Conservation (phyloP, 495 filamentous ascomycete genomes). For the Aspergillus incahuasiensis region DNA sequence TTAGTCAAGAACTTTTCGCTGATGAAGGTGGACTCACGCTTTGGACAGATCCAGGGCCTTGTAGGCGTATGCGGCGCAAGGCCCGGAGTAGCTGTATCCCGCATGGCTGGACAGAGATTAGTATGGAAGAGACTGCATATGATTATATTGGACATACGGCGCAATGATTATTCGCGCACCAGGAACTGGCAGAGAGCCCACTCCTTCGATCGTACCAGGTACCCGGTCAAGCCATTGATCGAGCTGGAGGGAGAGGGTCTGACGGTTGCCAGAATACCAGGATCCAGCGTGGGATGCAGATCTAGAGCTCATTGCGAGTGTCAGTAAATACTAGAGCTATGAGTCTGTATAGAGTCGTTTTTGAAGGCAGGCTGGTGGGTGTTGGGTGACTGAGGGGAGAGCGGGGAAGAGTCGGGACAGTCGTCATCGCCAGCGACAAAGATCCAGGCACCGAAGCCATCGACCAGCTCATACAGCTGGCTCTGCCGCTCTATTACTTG, state of each 20-base stretch:
- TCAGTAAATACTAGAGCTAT: not conserved
- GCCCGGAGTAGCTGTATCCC: slow-evolving; percentile 91
- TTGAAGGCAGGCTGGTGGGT: not conserved
- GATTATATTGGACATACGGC: slow-evolving; percentile 62
- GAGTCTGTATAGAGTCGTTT: not conserved
- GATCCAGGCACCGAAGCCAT: not conserved
- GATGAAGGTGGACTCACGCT: slow-evolving; percentile 46
- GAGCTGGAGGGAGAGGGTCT: slow-evolving; percentile 63
- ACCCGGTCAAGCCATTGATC: slow-evolving; percentile 76
- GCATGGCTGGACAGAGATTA: slow-evolving; percentile 64
- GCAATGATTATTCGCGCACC: slow-evolving; percentile 90
- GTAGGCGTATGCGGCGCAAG: slow-evolving; percentile 93
- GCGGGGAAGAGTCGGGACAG: slow-evolving; percentile 19
- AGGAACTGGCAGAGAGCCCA: slow-evolving; percentile 59
- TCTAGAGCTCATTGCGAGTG: slow-evolving; percentile 40
- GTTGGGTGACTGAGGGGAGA: slow-evolving; percentile 14
- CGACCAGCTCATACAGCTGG: not conserved
- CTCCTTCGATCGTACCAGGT: slow-evolving; percentile 53
- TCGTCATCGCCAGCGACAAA: slow-evolving; percentile 1
- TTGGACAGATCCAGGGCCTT: slow-evolving; percentile 79
- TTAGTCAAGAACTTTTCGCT: not conserved
- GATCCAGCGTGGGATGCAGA: slow-evolving; percentile 69
- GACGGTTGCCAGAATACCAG: slow-evolving; percentile 72
- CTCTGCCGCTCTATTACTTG: not conserved
- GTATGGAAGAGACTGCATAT: not conserved